phyloP scores from a whole-genome alignment of 2,329 filamentous ascomycete genomes.

The Colletotrichum sp. region DNA sequence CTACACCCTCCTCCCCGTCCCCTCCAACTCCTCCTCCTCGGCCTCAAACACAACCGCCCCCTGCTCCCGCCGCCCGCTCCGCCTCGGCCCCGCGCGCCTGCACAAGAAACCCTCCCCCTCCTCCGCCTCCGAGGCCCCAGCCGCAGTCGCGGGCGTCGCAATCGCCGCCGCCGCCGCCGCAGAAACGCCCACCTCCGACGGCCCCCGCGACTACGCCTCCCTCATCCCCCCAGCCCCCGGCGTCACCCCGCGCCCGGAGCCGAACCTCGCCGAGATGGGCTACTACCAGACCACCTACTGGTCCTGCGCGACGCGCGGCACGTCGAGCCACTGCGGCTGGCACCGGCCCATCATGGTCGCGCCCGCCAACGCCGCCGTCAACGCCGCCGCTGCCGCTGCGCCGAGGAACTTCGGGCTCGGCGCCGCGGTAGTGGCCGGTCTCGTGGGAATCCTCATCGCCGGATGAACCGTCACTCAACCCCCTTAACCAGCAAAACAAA shows the following conservation, averaged over 20 bases:
- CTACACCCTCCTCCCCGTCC: background rate
- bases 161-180: background rate
- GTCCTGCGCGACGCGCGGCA: constrained; percentile 14
- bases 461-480: background rate
- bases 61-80: constrained; percentile 1
- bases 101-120: background rate
- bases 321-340: constrained; percentile 22
- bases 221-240: constrained; percentile 18
- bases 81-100: constrained; percentile 8
- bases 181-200: background rate
- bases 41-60: background rate
- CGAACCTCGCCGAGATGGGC: constrained; percentile 21
- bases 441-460: background rate
- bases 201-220: constrained; percentile 21
- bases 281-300: constrained; percentile 21
- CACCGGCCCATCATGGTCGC: constrained; percentile 17
- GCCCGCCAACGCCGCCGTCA: background rate
- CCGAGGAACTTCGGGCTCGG: background rate
- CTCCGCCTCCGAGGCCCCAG: background rate
- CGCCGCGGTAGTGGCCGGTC: background rate
- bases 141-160: background rate
- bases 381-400: background rate
- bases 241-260: constrained; percentile 16
- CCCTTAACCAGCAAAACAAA: background rate
- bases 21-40: constrained; percentile 15